Conservation (phyloP, 139 green algal genomes). For the Microglena sp. region DNA sequence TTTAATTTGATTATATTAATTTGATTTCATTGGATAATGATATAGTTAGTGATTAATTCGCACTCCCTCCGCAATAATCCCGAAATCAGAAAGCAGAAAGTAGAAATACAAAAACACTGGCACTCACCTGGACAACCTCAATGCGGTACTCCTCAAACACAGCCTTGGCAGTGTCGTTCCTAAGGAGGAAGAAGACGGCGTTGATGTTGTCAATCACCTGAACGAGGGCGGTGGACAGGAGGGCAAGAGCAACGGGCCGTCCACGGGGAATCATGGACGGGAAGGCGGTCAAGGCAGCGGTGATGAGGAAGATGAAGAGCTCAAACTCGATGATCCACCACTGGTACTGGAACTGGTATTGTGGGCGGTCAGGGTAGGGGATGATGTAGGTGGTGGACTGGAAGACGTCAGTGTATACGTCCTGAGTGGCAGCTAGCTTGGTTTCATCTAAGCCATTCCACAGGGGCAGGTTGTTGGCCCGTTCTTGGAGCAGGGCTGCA, state of each 20-base stretch:
- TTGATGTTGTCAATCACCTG: slow-evolving; percentile 24
- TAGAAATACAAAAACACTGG: no score
- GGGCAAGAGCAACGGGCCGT: slow-evolving; percentile 14
- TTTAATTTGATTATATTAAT: no score
- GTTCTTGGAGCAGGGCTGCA: slow-evolving; percentile 18
- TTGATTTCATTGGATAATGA: no score
- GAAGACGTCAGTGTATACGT: slow-evolving; percentile 13
- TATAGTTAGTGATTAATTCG: no score
- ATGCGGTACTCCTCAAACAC: slow-evolving; percentile 15
- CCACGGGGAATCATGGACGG: slow-evolving; percentile 12
- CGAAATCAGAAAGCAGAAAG: no score
- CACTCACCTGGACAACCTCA: not conserved
- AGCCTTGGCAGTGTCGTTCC: slow-evolving; percentile 9
- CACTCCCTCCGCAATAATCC: no score
- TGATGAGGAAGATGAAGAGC: slow-evolving; percentile 18
- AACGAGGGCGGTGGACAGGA: slow-evolving; percentile 13
- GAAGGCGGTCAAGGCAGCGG: slow-evolving; percentile 9
- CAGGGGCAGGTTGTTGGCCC: slow-evolving; percentile 10
- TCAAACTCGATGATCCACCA: slow-evolving; percentile 24
- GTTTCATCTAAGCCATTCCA: not conserved
- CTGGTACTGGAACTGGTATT: slow-evolving; percentile 28
- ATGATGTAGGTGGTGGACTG: slow-evolving; percentile 17
- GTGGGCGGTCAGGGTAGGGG: slow-evolving; percentile 11
- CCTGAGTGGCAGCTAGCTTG: not conserved
- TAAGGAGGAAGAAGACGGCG: slow-evolving; percentile 15